These are phyloP conservation scores for Phyllachora maydis DNA, from an alignment of 2,329 filamentous ascomycete species.

Conservation along the genomic window DNA sequence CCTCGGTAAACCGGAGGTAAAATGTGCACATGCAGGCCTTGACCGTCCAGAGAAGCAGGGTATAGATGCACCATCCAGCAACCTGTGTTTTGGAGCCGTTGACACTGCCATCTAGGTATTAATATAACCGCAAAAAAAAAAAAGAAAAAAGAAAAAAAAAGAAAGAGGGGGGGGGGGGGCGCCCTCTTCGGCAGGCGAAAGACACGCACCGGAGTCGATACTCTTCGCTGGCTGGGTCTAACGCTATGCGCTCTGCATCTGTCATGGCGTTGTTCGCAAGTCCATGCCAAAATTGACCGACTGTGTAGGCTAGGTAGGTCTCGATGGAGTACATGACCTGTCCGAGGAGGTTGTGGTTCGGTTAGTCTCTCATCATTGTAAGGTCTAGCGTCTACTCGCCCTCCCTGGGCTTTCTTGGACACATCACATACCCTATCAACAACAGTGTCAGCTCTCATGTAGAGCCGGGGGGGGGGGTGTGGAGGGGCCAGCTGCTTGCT, in stretches of 20 bases:
- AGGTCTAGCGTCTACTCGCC: no score
- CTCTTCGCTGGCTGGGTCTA: constrained; percentile 20
- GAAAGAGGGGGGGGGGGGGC: no score
- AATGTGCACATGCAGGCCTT: constrained; percentile 33
- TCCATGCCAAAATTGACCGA: constrained; percentile 23
- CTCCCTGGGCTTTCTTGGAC: no score
- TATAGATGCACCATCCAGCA: constrained; percentile 31
- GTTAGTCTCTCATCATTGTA: constrained; percentile 2
- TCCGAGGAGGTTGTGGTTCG: constrained; percentile 1
- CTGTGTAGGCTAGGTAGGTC: constrained; percentile 22
- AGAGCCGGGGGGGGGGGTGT: no score
- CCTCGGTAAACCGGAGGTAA: constrained; percentile 25
- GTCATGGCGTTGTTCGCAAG: constrained; percentile 34
- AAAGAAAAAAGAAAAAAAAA: not conserved
- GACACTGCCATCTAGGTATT: constrained; percentile 11
- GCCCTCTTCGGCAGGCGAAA: no score
- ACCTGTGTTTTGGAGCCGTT: constrained; percentile 30
- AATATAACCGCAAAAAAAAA: not conserved
- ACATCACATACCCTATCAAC: no score
- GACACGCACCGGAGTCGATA: constrained; percentile 13
- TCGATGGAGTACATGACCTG: constrained; percentile 29
- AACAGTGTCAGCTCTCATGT: no score
- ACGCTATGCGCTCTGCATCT: constrained; percentile 18
- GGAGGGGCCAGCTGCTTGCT: constrained; percentile 3
- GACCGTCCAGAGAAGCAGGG: constrained; percentile 26